Evolutionary conservation across 2,329 filamentous ascomycete genomes (phyloP).

Genomic region (Pseudophaeomoniella oleicola): DNA sequence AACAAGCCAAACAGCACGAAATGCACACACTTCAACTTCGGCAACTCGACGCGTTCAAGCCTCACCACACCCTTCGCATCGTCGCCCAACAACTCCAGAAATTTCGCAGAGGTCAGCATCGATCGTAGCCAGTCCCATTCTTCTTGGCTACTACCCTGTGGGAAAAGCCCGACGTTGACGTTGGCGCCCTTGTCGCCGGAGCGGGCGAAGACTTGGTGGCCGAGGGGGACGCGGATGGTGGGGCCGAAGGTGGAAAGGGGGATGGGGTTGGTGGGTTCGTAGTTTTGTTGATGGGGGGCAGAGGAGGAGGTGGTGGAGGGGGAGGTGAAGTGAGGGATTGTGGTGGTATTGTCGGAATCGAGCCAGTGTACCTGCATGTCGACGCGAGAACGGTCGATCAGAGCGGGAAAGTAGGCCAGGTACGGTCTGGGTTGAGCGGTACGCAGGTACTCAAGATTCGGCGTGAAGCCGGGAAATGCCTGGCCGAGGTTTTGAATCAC

Average conservation of each 20-base stretch:
- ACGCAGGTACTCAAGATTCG: slow-evolving; percentile 19
- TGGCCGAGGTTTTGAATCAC: slow-evolving; percentile 26
- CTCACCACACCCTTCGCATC: too few species aligned
- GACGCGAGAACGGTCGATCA: slow-evolving; percentile 13
- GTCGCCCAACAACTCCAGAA: too few species aligned
- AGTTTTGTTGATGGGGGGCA: slow-evolving; percentile 11
- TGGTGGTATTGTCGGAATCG: slow-evolving; percentile 7
- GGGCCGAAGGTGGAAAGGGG: slow-evolving; percentile 13
- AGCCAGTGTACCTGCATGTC: slow-evolving; percentile 16
- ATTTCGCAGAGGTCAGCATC: too few species aligned
- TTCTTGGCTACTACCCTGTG: too few species aligned
- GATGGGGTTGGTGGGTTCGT: slow-evolving; percentile 8
- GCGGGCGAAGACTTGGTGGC: too few species aligned
- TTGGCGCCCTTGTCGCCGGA: too few species aligned
- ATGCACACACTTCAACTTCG: too few species aligned
- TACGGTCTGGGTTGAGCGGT: slow-evolving; percentile 20
- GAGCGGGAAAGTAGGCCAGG: slow-evolving; percentile 16
- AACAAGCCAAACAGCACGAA: too few species aligned
- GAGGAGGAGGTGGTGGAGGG: slow-evolving; percentile 11
- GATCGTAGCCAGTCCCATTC: too few species aligned
- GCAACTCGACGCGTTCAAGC: too few species aligned
- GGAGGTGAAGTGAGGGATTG: slow-evolving; percentile 13
- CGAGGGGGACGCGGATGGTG: slow-evolving; percentile 14
- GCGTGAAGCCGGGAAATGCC: slow-evolving; percentile 23
- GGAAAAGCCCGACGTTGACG: too few species aligned